These are phyloP conservation scores for Alloteropsis angusta DNA, from an alignment of 202 grass and related monocot genomes.

Conservation along the genomic window DNA sequence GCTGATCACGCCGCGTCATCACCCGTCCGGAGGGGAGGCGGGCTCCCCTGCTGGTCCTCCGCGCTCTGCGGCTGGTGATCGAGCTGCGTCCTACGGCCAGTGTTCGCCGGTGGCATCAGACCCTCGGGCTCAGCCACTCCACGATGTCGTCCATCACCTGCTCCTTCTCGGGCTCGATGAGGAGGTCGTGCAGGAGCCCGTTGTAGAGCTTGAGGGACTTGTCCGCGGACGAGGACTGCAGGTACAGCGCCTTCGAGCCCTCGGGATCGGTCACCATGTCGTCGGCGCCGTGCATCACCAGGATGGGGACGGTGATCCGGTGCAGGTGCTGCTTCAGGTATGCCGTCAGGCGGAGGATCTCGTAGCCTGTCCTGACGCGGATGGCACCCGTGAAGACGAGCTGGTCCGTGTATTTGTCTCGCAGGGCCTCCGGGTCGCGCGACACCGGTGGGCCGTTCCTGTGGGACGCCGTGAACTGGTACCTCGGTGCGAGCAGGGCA, in stretches of 20 bases:
- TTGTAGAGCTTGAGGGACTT: constrained; percentile 61
- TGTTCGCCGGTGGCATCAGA: constrained; percentile 5
- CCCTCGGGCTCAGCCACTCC: constrained; percentile 46
- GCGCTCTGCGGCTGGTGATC: constrained; percentile 10
- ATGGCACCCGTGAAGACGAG: constrained; percentile 84
- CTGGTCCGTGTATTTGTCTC: constrained; percentile 63
- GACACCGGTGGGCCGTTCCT: constrained; percentile 48
- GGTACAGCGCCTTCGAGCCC: constrained; percentile 46
- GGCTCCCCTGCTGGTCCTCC: neutral
- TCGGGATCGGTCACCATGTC: constrained; percentile 64
- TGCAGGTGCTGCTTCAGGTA: constrained; percentile 49
- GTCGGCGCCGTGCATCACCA: constrained; percentile 63
- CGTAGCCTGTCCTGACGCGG: constrained; percentile 67
- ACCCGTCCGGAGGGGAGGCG: neutral
- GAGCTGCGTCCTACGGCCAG: neutral
- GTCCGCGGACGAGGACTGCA: constrained; percentile 46
- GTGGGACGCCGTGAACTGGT: constrained; percentile 51
- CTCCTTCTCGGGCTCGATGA: constrained; percentile 82
- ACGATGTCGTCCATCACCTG: constrained; percentile 59
- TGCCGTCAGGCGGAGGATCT: constrained; percentile 68
- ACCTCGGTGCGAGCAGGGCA: constrained; percentile 58
- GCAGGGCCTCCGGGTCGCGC: constrained; percentile 58
- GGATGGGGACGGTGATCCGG: constrained; percentile 41
- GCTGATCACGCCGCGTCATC: constrained; percentile 18
- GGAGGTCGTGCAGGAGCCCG: constrained; percentile 65